Evolutionary conservation across 768 basidiomycete genomes (phyloP).

Genomic region (Lentinula aciculospora): DNA sequence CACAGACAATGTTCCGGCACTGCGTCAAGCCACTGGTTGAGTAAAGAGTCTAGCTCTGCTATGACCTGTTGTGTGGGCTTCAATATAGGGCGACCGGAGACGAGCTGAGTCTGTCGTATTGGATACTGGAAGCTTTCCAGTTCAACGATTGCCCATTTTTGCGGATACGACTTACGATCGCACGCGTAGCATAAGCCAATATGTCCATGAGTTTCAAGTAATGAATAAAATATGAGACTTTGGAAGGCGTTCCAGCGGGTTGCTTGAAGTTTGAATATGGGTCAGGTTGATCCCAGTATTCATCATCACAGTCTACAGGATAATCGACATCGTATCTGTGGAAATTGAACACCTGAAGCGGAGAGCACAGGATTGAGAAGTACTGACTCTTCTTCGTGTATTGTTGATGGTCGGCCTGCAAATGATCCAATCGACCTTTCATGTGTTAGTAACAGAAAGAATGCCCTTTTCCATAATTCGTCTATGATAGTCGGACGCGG

Average conservation of each 20-base stretch:
- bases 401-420: slow-evolving; percentile 64
- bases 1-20: slow-evolving; percentile 36
- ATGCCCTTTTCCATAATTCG: slow-evolving; percentile 71
- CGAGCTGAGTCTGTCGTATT: slow-evolving; percentile 33
- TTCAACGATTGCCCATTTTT: no score
- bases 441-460: slow-evolving; percentile 39
- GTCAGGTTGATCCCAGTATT: slow-evolving; percentile 63
- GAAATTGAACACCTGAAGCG: neutral
- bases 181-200: slow-evolving; percentile 51
- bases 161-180: slow-evolving; percentile 36
- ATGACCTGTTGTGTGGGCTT: slow-evolving; percentile 37
- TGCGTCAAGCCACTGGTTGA: slow-evolving; percentile 46
- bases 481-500: slow-evolving; percentile 45
- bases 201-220: slow-evolving; percentile 56
- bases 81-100: slow-evolving; percentile 22
- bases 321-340: slow-evolving; percentile 67
- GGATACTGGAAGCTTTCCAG: slow-evolving; percentile 27
- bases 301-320: slow-evolving; percentile 58
- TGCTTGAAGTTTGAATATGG: slow-evolving; percentile 57
- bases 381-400: slow-evolving; percentile 73
- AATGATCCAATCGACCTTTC: slow-evolving; percentile 42
- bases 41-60: slow-evolving; percentile 42
- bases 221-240: slow-evolving; percentile 50
- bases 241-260: slow-evolving; percentile 51
- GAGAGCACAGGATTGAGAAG: neutral